phyloP scores from a whole-genome alignment of 1,284 basidiomycete species.

The Ceratobasidium sp. region DNA sequence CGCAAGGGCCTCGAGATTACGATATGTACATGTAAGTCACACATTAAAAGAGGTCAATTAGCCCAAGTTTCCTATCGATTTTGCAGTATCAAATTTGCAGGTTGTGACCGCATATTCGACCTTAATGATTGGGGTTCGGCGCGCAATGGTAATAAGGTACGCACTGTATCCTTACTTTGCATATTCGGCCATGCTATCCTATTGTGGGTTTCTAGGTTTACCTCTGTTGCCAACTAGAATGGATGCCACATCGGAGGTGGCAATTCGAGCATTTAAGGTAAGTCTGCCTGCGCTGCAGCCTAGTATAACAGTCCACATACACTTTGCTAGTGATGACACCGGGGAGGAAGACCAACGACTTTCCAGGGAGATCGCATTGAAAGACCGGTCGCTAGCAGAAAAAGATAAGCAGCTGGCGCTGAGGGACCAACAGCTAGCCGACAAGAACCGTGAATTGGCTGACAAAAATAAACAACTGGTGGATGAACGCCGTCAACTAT shows the following conservation, averaged over 20 bases:
- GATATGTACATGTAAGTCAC: slow-evolving; percentile 11
- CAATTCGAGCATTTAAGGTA: slow-evolving; percentile 3
- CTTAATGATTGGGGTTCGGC: neutral
- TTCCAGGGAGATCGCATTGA: neutral
- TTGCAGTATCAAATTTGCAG: slow-evolving; percentile 2
- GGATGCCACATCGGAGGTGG: slow-evolving; percentile 10
- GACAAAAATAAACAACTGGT: neutral
- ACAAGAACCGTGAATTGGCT: neutral
- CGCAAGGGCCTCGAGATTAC: neutral
- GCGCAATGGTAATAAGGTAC: neutral
- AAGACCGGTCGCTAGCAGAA: neutral
- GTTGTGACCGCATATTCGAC: slow-evolving; percentile 5
- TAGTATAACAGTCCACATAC: neutral
- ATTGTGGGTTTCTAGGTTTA: neutral
- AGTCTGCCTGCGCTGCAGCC: neutral
- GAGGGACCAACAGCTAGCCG: neutral
- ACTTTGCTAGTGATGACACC: neutral
- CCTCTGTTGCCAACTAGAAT: neutral
- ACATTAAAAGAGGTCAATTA: neutral
- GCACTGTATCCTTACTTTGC: neutral
- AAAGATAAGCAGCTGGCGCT: neutral
- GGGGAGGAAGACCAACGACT: neutral
- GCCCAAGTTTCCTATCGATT: neutral
- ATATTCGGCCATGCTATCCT: neutral
- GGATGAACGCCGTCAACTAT: neutral